Evolutionary conservation across 192 early-diverging fungal species (phyloP).

Genomic region (Entrophospora sp.): DNA sequence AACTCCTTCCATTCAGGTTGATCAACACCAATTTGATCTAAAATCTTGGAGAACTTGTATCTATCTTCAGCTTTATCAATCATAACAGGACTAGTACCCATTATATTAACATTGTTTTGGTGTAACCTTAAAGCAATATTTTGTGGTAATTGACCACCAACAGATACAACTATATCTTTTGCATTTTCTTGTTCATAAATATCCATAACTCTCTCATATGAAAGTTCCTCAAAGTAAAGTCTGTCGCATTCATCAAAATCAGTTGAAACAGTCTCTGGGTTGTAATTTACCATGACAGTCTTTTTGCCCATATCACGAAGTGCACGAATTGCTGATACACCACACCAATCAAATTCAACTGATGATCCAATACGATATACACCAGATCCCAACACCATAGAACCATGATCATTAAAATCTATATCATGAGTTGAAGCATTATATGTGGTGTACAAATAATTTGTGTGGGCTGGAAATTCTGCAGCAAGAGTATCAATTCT

Average conservation of each 20-base stretch:
- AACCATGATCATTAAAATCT: conserved; percentile 83
- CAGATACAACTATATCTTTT: conserved; percentile 82
- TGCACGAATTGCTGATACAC: conserved; percentile 90
- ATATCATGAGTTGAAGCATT: conserved; percentile 92
- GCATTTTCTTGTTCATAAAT: conserved; percentile 91
- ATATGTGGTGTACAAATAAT: conserved; percentile 98
- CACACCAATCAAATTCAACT: conserved; percentile 99
- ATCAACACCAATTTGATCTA: conserved; percentile 93
- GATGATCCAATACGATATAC: conserved; percentile 98
- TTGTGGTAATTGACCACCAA: conserved; percentile 97
- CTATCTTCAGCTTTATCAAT: conserved; percentile 97
- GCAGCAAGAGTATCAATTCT: conserved; percentile 98
- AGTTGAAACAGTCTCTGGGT: conserved; percentile 98
- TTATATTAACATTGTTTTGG: conserved; percentile 84
- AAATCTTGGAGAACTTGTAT: conserved; percentile 96
- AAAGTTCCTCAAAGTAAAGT: conserved; percentile 95
- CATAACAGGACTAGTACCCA: conserved; percentile 94
- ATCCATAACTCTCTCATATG: conserved; percentile 88
- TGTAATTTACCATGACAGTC: conserved; percentile 99
- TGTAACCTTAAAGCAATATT: conserved; percentile 92
- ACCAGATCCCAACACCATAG: conserved; percentile 95
- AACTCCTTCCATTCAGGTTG: conserved; percentile 98
- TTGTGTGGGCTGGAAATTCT: conserved; percentile 96
- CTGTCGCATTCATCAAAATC: conserved; percentile 98
- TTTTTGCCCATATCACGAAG: conserved; percentile 79